Evolutionary conservation across 139 green algal genomes (phyloP), one percentile per base, ranked within the genome.

Genomic region (Zygnema circumcarinatum): DNA sequence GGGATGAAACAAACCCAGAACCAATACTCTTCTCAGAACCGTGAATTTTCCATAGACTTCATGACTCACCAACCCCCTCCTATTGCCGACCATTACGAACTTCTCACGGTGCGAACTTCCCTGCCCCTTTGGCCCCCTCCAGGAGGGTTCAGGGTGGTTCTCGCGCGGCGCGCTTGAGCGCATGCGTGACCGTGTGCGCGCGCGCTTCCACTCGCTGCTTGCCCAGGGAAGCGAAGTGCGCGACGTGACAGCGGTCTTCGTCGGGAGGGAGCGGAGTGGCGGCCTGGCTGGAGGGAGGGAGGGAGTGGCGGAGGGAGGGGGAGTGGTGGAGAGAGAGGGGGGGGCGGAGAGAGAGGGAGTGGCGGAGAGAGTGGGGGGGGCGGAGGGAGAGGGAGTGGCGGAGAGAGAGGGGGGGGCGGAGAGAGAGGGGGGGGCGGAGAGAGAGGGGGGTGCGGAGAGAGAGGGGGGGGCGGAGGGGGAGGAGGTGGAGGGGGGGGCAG

Each of bases 101-200:
- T n/a, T n/a, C n/a, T n/a, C n/a, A n/a, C n/a, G n/a, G n/a, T n/a
- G n/a, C n/a, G n/a, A n/a, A n/a, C n/a, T n/a, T n/a, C n/a, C n/a
- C n/a, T n/a, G n/a, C n/a, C n/a, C n/a, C n/a, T n/a, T n/a, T n/a
- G n/a, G n/a, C n/a, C n/a, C n/a, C n/a, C n/a, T n/a, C n/a, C 75
- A 83, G 75, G 32, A 83, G 32, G 53, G 38, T 25, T 35, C 32
- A 7, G 75, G 75, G 3, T 83, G 75, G 75, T 83, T 83, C 32
- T 38, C 33, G 7, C 75, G 33, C 33, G 75, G 3, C 29, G 36
- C 75, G 2, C 3, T 83, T 16, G n/a, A 83, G 3, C 2, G 3
- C 16, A 38, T 83, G n/a, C 75, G 75, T 33, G 36, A 83, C 21
- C 31, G 2, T 21, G 75, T 83, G 75, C 75, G 32, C 2, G 25